phyloP scores from a whole-genome alignment of 768 basidiomycete species.

The Hysterangium stoloniferum region DNA sequence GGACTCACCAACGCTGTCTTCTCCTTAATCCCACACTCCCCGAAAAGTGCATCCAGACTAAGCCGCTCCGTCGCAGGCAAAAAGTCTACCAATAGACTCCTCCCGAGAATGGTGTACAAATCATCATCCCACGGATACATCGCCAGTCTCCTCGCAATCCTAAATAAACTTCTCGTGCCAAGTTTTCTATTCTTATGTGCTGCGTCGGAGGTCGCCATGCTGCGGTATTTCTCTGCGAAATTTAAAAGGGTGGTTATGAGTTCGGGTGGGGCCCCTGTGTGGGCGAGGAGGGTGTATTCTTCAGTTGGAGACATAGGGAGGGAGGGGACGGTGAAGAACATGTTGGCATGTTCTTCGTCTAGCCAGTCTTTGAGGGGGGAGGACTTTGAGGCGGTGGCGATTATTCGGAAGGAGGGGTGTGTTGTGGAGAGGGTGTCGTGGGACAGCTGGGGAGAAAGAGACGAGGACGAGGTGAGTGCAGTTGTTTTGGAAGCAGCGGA shows the following conservation, averaged over 20 bases:
- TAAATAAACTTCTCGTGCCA: conserved; percentile 50
- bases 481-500: not conserved
- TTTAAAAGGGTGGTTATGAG: conserved; percentile 34
- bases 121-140: conserved; percentile 38
- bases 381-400: conserved; percentile 56
- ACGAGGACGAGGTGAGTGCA: not conserved
- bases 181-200: conserved; percentile 56
- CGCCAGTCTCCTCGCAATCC: conserved; percentile 45
- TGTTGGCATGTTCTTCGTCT: conserved; percentile 57
- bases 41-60: conserved; percentile 42
- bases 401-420: conserved; percentile 53
- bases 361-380: conserved; percentile 64
- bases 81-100: conserved; percentile 51
- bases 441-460: conserved; percentile 10
- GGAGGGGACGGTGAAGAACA: conserved; percentile 57
- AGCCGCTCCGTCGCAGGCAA: conserved; percentile 50
- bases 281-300: conserved; percentile 39
- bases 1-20: conserved; percentile 34
- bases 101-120: conserved; percentile 38
- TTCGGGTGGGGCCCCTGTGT: conserved; percentile 39
- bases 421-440: conserved; percentile 39
- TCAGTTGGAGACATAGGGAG: conserved; percentile 52
- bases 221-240: conserved; percentile 53
- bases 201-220: conserved; percentile 45
- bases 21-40: conserved; percentile 40